Percentiles rank a stretch among this genome's conserved stretches.
Conservation (phyloP, 192 early-diverging fungal genomes). For the Spizellomyces sp. region DNA sequence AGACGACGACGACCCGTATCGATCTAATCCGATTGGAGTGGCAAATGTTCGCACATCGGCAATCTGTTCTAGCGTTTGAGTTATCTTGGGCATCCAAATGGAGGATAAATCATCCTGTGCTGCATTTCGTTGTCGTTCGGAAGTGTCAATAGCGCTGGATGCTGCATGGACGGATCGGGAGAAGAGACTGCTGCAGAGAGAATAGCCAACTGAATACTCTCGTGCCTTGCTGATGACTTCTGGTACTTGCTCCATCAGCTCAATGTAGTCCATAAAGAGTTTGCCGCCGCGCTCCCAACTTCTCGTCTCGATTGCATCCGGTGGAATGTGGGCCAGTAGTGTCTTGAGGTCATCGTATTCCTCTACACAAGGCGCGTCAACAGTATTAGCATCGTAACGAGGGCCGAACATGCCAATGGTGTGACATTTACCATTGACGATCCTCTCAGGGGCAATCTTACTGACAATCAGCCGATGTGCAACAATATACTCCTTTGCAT, state of each 20-base stretch:
- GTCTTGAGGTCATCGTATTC: slow-evolving; percentile 13
- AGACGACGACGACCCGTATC: neutral
- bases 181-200: slow-evolving; percentile 1
- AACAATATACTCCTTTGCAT: slow-evolving; percentile 36
- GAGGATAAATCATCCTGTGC: neutral
- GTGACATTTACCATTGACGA: slow-evolving; percentile 34
- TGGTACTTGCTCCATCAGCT: slow-evolving; percentile 9
- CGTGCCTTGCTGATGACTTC: slow-evolving; percentile 8
- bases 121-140: neutral
- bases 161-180: slow-evolving; percentile 2
- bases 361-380: slow-evolving; percentile 7
- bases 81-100: slow-evolving; percentile 12
- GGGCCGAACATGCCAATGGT: no score
- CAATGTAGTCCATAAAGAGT: slow-evolving; percentile 36
- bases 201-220: slow-evolving; percentile 13
- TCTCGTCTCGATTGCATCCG: slow-evolving; percentile 15
- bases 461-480: slow-evolving; percentile 42
- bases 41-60: neutral
- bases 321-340: slow-evolving; percentile 16
- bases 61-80: neutral
- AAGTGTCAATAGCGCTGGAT: neutral
- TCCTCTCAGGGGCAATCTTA: slow-evolving; percentile 26
- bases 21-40: neutral
- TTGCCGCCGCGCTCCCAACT: slow-evolving; percentile 37
- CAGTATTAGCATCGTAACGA: no score